phyloP scores from a whole-genome alignment of 768 basidiomycete species.

The Hemileccinum rubropunctum region DNA sequence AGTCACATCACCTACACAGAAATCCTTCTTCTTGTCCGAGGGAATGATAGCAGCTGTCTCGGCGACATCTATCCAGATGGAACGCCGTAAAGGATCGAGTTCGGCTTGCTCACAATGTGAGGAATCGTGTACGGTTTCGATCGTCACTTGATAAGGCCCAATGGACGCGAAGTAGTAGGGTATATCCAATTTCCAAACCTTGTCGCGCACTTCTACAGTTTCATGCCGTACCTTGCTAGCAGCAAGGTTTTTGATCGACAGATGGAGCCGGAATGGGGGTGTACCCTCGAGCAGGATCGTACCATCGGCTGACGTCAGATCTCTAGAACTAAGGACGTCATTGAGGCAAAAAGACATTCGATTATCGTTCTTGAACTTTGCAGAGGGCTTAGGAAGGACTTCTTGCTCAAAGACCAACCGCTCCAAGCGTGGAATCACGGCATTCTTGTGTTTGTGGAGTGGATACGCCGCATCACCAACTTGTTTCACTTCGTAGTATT shows the following conservation, averaged over 20 bases:
- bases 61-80: slow-evolving; percentile 89
- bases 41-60: slow-evolving; percentile 93
- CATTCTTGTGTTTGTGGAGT: slow-evolving; percentile 60
- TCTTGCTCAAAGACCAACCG: slow-evolving; percentile 83
- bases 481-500: slow-evolving; percentile 89
- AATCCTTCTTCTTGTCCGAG: slow-evolving; percentile 71
- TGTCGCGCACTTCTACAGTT: slow-evolving; percentile 48
- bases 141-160: slow-evolving; percentile 75
- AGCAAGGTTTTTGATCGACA: slow-evolving; percentile 76
- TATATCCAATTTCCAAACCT: slow-evolving; percentile 69
- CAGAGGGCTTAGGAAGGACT: slow-evolving; percentile 77
- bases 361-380: slow-evolving; percentile 66
- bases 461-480: slow-evolving; percentile 86
- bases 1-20: slow-evolving; percentile 86
- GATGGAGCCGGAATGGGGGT: slow-evolving; percentile 77
- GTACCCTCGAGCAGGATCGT: slow-evolving; percentile 72
- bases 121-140: slow-evolving; percentile 77
- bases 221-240: slow-evolving; percentile 61
- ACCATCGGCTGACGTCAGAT: slow-evolving; percentile 48
- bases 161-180: slow-evolving; percentile 75
- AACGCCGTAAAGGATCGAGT: slow-evolving; percentile 56
- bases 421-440: slow-evolving; percentile 63
- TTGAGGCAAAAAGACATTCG: slow-evolving; percentile 74
- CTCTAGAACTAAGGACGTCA: slow-evolving; percentile 58
- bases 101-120: slow-evolving; percentile 77